Conservation (phyloP, 2,329 filamentous ascomycete genomes). For the Stemphylium lycopersici region DNA sequence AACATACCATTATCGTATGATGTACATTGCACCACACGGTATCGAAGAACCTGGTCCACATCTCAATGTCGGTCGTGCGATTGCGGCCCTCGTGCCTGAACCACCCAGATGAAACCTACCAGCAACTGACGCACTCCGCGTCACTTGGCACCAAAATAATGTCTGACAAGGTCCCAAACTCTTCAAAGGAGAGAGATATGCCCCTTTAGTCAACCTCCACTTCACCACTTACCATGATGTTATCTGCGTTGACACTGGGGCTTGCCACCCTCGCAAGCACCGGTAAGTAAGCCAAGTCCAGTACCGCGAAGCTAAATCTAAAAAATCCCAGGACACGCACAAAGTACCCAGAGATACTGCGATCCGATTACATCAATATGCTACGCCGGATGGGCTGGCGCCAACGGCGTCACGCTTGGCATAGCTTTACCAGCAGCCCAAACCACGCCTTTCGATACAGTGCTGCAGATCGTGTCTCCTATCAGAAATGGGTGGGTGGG, state of each 20-base stretch:
- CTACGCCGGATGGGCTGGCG: constrained; percentile 52
- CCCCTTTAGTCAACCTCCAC: too few species aligned
- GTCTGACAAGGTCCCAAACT: constrained; percentile 21
- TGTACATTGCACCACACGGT: constrained; percentile 9
- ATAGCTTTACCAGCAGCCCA: constrained; percentile 47
- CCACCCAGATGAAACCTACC: too few species aligned
- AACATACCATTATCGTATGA: constrained; percentile 13
- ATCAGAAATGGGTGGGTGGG: constrained; percentile 56
- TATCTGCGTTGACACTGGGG: constrained; percentile 1
- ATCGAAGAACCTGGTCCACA: too few species aligned
- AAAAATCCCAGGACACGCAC: constrained; percentile 16
- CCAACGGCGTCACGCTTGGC: constrained; percentile 38
- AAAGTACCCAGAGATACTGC: constrained; percentile 33
- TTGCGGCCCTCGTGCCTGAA: too few species aligned
- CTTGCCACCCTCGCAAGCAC: constrained; percentile 14
- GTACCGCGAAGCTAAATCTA: not conserved
- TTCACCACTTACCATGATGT: constrained; percentile 22
- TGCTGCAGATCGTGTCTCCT: constrained; percentile 55
- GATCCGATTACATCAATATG: constrained; percentile 44
- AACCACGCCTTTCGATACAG: constrained; percentile 48
- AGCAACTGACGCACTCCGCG: too few species aligned
- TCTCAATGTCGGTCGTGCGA: too few species aligned
- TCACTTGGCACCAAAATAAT: too few species aligned
- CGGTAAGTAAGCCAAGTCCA: constrained; percentile 15
- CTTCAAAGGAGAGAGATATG: not conserved